Conservation (phyloP, 257 asterid genomes). For the Przewalskia tangutica region DNA sequence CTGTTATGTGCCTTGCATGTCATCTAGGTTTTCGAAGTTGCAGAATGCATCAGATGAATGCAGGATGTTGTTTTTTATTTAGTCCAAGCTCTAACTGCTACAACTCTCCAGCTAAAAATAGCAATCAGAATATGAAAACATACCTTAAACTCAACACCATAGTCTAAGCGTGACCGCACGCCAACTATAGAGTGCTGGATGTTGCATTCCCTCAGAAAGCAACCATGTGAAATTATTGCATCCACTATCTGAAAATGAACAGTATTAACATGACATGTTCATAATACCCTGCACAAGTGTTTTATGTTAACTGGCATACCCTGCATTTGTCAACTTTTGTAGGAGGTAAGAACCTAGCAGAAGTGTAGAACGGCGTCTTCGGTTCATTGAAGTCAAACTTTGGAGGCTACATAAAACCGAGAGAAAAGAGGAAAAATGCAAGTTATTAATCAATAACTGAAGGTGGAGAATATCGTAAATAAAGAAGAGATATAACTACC, state of each 20-base stretch:
- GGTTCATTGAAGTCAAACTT: slow-evolving; percentile 76
- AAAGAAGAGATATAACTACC: neutral
- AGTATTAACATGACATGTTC: neutral
- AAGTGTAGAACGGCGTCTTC: slow-evolving; percentile 79
- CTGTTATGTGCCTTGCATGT: neutral
- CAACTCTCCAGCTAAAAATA: neutral
- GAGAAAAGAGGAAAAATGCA: neutral
- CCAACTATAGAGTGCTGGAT: slow-evolving; percentile 86
- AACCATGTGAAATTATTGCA: slow-evolving; percentile 89
- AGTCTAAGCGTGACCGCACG: slow-evolving; percentile 70
- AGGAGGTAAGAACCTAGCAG: slow-evolving; percentile 86
- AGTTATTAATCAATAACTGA: neutral
- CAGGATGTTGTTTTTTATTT: neutral
- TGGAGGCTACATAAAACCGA: slow-evolving; percentile 47
- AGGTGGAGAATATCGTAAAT: neutral
- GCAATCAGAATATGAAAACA: slow-evolving; percentile 1
- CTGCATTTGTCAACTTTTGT: slow-evolving; percentile 82
- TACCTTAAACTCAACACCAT: slow-evolving; percentile 79
- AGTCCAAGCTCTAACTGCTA: neutral
- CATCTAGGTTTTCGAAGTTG: neutral
- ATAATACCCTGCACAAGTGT: neutral
- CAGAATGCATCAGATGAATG: neutral
- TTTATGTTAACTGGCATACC: slow-evolving; percentile 33
- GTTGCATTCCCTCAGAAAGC: slow-evolving; percentile 72
- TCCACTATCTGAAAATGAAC: slow-evolving; percentile 53